These are phyloP conservation scores for Physcomitrellopsis africana DNA, from an alignment of 225 moss, liverwort and hornwort species.

Conservation along the genomic window DNA sequence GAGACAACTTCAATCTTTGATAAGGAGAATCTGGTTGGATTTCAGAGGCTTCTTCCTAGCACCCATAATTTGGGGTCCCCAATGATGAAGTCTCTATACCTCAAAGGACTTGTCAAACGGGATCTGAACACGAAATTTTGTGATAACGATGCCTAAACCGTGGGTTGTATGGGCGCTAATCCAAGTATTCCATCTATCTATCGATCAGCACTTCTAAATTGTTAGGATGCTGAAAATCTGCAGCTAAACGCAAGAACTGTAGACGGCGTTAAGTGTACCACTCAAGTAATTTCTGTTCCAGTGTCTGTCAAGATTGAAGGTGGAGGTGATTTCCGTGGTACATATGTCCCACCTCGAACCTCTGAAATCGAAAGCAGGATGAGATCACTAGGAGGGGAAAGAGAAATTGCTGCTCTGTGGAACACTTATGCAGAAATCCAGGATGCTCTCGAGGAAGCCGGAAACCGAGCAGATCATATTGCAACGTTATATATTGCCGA, in stretches of 20 bases:
- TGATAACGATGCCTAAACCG: neutral
- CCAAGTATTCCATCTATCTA: neutral
- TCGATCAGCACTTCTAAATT: neutral
- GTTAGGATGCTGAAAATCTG: neutral
- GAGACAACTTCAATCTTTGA: slow-evolving; percentile 11
- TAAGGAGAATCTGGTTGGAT: slow-evolving; percentile 19
- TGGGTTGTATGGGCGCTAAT: too few species aligned
- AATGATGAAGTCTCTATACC: neutral
- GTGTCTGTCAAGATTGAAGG: slow-evolving; percentile 3
- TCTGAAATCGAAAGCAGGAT: neutral
- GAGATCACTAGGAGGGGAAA: slow-evolving; percentile 2
- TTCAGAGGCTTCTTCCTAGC: neutral
- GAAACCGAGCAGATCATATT: neutral
- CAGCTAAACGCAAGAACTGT: slow-evolving; percentile 1
- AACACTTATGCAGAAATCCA: too few species aligned
- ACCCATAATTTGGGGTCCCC: neutral
- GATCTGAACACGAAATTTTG: neutral
- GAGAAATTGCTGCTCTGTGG: neutral
- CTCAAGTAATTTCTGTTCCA: too few species aligned
- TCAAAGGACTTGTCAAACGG: slow-evolving; percentile 1
- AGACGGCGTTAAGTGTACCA: neutral
- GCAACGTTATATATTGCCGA: too few species aligned
- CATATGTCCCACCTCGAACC: neutral
- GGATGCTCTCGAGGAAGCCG: neutral
- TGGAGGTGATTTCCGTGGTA: slow-evolving; percentile 6